phyloP scores from a whole-genome alignment of 495 filamentous ascomycete genomes.

The Penicillium roqueforti region DNA sequence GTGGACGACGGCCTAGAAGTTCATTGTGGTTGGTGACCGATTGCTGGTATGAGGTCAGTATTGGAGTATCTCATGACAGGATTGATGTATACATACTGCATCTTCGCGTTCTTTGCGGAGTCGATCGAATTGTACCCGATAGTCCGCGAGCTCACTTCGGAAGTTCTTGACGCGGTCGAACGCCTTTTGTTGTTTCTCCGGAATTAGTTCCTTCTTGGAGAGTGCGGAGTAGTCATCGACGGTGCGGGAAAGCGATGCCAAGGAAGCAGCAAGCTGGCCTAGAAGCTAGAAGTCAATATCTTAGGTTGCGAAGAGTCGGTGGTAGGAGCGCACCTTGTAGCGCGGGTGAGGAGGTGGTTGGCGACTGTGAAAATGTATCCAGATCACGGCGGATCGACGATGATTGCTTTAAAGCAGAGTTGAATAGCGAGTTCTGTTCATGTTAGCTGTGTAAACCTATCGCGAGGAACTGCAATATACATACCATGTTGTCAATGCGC shows the following conservation, averaged over 20 bases:
- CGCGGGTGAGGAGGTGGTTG: slow-evolving; percentile 57
- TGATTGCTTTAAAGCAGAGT: slow-evolving; percentile 90
- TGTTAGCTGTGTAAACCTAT: background rate
- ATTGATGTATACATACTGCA: slow-evolving; percentile 40
- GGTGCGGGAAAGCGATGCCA: slow-evolving; percentile 85
- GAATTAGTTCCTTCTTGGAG: slow-evolving; percentile 80
- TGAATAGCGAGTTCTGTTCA: slow-evolving; percentile 81
- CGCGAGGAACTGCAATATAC: background rate
- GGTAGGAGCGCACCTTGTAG: slow-evolving; percentile 50
- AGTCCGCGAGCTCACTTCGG: slow-evolving; percentile 73
- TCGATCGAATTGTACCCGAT: slow-evolving; percentile 67
- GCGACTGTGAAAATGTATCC: slow-evolving; percentile 62
- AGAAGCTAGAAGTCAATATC: slow-evolving; percentile 23
- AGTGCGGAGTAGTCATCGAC: slow-evolving; percentile 88
- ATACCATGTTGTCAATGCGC: slow-evolving; percentile 21
- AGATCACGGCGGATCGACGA: slow-evolving; percentile 84
- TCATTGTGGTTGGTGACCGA: slow-evolving; percentile 73
- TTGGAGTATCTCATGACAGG: background rate
- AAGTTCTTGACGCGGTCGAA: slow-evolving; percentile 82
- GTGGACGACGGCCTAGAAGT: slow-evolving; percentile 84
- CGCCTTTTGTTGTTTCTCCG: slow-evolving; percentile 86
- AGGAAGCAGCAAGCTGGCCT: slow-evolving; percentile 79
- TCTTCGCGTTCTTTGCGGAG: slow-evolving; percentile 75
- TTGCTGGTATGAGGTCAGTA: slow-evolving; percentile 37
- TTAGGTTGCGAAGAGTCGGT: background rate